These are phyloP conservation scores for Erythrophleum fordii DNA, from an alignment of 306 rosid genomes.

Conservation along the genomic window DNA sequence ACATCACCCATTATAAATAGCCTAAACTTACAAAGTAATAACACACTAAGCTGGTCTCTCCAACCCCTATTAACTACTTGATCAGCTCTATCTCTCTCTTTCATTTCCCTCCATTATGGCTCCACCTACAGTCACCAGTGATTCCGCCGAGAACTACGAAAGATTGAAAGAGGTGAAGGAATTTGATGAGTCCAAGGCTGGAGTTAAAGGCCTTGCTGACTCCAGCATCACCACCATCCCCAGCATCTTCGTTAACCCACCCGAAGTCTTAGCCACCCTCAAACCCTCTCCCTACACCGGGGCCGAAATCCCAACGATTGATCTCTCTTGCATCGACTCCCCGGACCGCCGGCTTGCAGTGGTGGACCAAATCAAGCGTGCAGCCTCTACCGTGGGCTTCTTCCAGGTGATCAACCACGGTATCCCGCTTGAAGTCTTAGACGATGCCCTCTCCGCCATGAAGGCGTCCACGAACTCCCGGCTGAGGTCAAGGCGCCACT, in stretches of 20 bases:
- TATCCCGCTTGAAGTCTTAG: constrained; percentile 29
- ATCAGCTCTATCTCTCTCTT: neutral
- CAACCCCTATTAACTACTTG: too few species aligned
- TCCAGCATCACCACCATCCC: constrained; percentile 45
- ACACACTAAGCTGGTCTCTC: neutral
- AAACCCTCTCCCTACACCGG: neutral
- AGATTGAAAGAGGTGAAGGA: constrained; percentile 23
- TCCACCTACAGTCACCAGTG: neutral
- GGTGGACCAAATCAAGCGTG: constrained; percentile 40
- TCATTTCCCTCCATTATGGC: neutral
- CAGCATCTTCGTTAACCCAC: constrained; percentile 46
- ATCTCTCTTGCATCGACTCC: constrained; percentile 34
- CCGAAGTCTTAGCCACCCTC: constrained; percentile 31
- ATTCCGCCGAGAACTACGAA: neutral
- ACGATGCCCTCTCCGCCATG: constrained; percentile 37
- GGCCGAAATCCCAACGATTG: constrained; percentile 40
- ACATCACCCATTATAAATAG: neutral
- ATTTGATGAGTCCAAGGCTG: constrained; percentile 23
- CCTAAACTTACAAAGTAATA: neutral
- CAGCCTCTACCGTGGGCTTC: constrained; percentile 46
- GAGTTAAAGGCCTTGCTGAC: constrained; percentile 20
- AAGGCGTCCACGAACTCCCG: constrained; percentile 54
- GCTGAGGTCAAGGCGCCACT: constrained; percentile 24
- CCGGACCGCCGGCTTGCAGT: constrained; percentile 24
- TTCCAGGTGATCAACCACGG: constrained; percentile 61